Evolutionary conservation across 129 eudicot genomes (phyloP).

Genomic region (Sambucus nigra): DNA sequence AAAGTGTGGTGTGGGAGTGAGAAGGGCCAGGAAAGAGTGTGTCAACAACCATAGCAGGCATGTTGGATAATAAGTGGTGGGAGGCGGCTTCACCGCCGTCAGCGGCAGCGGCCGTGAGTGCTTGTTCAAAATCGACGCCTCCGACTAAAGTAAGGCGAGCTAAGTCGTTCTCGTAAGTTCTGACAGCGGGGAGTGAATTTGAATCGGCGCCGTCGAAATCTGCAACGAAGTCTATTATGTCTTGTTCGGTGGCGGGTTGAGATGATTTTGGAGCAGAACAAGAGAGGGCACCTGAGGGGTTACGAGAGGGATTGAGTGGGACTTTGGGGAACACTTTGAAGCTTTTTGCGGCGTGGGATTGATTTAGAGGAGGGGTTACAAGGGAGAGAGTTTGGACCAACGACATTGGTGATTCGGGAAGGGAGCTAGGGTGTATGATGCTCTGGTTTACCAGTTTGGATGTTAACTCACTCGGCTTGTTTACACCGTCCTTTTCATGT

Average conservation of each 20-base stretch:
- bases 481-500: no score
- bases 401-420: constrained; percentile 37
- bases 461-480: no score
- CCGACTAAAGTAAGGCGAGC: constrained; percentile 67
- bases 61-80: constrained; percentile 47
- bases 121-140: constrained; percentile 65
- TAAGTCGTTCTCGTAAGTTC: constrained; percentile 79
- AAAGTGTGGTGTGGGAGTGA: constrained; percentile 58
- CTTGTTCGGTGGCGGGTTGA: constrained; percentile 32
- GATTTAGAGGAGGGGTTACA: constrained; percentile 11
- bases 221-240: constrained; percentile 42
- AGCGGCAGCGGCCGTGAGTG: constrained; percentile 89
- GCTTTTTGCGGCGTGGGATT: constrained; percentile 7
- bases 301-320: constrained; percentile 17
- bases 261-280: constrained; percentile 28
- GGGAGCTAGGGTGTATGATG: constrained; percentile 11
- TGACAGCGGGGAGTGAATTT: constrained; percentile 39
- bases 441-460: no score
- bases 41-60: constrained; percentile 72
- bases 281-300: constrained; percentile 11
- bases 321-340: constrained; percentile 14
- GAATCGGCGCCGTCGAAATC: constrained; percentile 26
- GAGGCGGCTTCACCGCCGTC: constrained; percentile 88
- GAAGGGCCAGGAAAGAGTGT: constrained; percentile 66
- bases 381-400: constrained; percentile 21